Evolutionary conservation across 1,139 yeast genomes (phyloP).

Genomic region (Yamadazyma dendronema): DNA sequence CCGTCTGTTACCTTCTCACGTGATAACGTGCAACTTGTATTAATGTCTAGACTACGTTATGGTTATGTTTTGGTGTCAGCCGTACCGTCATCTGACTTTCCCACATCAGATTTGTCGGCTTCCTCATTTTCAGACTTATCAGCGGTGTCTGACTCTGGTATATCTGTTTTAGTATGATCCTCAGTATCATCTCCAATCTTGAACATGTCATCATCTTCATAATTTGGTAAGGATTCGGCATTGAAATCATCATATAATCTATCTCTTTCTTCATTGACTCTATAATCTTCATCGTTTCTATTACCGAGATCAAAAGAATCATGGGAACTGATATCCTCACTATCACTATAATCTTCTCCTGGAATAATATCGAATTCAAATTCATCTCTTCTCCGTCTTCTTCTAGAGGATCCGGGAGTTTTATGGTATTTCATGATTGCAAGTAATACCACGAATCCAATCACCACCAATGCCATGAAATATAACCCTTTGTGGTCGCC

Average conservation of each 20-base stretch:
- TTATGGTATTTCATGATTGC: constrained; percentile 55
- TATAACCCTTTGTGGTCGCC: constrained; percentile 53
- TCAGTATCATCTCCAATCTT: constrained; percentile 42
- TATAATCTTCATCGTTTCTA: constrained; percentile 18
- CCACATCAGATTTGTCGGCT: no score
- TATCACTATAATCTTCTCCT: constrained; percentile 56
- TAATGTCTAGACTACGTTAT: constrained; percentile 9
- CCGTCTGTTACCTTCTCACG: no score
- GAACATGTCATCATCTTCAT: constrained; percentile 44
- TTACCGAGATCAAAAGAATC: constrained; percentile 30
- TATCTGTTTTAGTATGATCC: constrained; percentile 7
- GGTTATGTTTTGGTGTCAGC: no score
- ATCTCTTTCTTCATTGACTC: constrained; percentile 32
- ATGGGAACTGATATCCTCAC: constrained; percentile 24
- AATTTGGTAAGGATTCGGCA: constrained; percentile 37
- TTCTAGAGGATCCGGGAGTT: constrained; percentile 45
- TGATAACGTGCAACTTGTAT: no score
- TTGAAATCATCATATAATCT: constrained; percentile 40
- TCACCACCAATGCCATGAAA: constrained; percentile 54
- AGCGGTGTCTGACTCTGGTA: neutral
- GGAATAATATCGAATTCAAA: constrained; percentile 78
- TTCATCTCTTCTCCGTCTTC: constrained; percentile 66
- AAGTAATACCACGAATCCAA: constrained; percentile 58
- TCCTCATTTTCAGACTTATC: no score
- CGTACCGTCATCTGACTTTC: no score